Conservation (phyloP, 2,329 filamentous ascomycete species). For the Alternaria sp. region DNA sequence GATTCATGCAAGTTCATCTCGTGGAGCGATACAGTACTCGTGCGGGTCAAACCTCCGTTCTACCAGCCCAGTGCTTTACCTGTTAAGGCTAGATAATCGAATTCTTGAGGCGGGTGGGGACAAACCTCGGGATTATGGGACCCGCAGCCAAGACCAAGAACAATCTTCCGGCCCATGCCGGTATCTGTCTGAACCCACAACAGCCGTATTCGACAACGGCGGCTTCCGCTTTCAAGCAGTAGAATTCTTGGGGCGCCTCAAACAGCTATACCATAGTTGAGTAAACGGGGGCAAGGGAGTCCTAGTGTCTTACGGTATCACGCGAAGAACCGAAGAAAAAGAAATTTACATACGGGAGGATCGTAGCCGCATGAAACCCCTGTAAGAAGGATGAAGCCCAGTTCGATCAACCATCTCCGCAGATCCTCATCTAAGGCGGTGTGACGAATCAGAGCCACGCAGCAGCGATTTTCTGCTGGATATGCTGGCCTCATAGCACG, state of each 20-base stretch:
- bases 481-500: background rate
- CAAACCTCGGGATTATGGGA: background rate
- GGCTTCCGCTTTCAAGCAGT: background rate
- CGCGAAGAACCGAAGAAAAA: background rate
- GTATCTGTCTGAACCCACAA: background rate
- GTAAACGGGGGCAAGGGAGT: background rate
- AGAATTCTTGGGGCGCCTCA: background rate
- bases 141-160: background rate
- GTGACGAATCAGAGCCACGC: background rate
- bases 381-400: background rate
- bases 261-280: background rate
- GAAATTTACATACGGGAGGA: background rate
- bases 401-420: background rate
- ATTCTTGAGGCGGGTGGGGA: background rate
- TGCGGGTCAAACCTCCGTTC: background rate
- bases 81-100: background rate
- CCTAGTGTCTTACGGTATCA: background rate
- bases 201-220: background rate
- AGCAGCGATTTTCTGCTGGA: background rate
- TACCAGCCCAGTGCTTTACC: background rate
- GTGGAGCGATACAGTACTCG: background rate
- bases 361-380: background rate
- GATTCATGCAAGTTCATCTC: background rate
- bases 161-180: background rate
- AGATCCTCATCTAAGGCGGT: background rate